Conservation (phyloP, 2,329 filamentous ascomycete species). For the Talaromyces sp. region DNA sequence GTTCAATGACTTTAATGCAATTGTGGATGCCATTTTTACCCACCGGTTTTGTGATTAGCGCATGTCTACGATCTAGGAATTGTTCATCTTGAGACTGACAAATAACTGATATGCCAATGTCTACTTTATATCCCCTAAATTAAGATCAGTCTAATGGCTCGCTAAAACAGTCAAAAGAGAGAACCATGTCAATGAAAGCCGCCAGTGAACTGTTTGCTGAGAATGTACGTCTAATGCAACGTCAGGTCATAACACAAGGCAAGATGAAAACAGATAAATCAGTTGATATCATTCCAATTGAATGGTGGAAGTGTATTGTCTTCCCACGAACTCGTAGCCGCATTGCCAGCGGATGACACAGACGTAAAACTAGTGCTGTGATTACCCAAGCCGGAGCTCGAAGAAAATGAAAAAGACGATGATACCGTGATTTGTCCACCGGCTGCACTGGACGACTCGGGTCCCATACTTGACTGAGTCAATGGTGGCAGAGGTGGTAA, state of each 20-base stretch:
- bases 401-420: conserved; percentile 6
- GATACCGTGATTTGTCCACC: neutral
- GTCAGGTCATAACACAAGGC: no score
- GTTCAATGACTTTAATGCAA: neutral
- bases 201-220: neutral
- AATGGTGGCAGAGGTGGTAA: conserved; percentile 29
- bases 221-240: neutral
- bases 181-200: neutral
- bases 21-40: neutral
- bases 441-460: neutral
- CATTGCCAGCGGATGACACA: neutral
- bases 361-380: conserved; percentile 13
- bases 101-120: neutral
- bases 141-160: neutral
- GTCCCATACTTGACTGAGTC: conserved; percentile 26
- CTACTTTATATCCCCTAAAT: neutral
- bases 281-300: conserved; percentile 36
- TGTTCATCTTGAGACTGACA: neutral
- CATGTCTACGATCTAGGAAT: neutral
- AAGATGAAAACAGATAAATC: neutral
- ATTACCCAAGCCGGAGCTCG: neutral
- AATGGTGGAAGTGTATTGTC: conserved; percentile 44
- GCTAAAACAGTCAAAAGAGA: neutral
- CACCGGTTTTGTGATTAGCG: neutral
- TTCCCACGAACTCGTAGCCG: conserved; percentile 29